Base-by-base conservation (phyloP, 768 basidiomycete genomes). In the Termitomyces sp. region DNA sequence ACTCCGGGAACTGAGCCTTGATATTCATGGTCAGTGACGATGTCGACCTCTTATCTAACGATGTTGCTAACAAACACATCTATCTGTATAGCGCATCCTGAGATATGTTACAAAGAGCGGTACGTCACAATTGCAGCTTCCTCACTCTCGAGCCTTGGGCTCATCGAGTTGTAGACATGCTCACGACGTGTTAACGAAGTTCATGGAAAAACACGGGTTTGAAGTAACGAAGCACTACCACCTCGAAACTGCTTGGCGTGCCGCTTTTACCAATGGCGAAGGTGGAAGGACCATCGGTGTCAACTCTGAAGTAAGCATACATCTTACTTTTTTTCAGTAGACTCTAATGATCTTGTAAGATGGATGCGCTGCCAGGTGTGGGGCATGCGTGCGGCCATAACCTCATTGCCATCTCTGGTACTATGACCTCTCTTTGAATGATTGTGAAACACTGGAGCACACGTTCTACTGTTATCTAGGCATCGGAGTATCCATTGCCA, bases 371-470 rank as follows among this genome's bases (percentile, higher is more conserved):
- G 30, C 73, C 74, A 58, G 77, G 81, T 1, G 77, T 86, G 38
- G 84, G 88, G 0, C 88, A 89, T 62, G 88, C 87, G 1, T 93
- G 91, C 65, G 91, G 91, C 1, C 91, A 93, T 67, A 93, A 93
- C 64, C 75, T 93, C 50, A 93, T 93, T 52, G 90, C 87, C 0
- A 88, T 92, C 26, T 72, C 76, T 12, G 77, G 77, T 71, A 61
- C 12, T 23, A 33, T 35, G 38, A 14, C 5, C 33, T 2, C 28
- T 50, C 20, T 33, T 10, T 13, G 9, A 54, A 12, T 7, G 13
- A 5, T 16, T 10, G n/a, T 7, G 13, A 3, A n/a, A 50, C 5
- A 43, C 44, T 50, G 30, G 46, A 10, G 48, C 32, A 20, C 40
- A 38, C 36, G 13, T 16, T 8, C 18, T 16, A 28, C 66, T 78